Conservation (phyloP, 768 basidiomycete genomes). For the Gloeostereum incarnatum region DNA sequence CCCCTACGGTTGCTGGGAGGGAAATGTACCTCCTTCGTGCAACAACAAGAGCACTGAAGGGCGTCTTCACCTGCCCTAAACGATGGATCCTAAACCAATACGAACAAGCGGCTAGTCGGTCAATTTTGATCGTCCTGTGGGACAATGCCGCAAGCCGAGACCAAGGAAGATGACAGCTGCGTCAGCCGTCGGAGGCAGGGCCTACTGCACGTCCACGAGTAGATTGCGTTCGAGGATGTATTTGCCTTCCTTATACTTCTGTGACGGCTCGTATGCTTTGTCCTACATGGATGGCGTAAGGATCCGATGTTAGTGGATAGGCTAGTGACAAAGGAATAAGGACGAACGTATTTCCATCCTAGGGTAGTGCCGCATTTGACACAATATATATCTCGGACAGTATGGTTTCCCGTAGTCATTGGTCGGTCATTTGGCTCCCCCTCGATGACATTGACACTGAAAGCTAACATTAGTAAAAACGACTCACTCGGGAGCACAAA, state of each 20-base stretch:
- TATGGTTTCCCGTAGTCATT: slow-evolving; percentile 97
- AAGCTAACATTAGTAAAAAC: slow-evolving; percentile 10
- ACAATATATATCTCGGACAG: slow-evolving; percentile 93
- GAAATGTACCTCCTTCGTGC: no score
- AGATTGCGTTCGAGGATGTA: slow-evolving; percentile 94
- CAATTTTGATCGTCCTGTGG: background rate
- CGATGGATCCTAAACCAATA: background rate
- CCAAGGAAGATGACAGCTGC: background rate
- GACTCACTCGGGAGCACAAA: slow-evolving; percentile 7
- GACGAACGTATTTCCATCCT: slow-evolving; percentile 97
- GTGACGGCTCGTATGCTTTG: slow-evolving; percentile 78
- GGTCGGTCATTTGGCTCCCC: slow-evolving; percentile 85
- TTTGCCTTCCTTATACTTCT: slow-evolving; percentile 99
- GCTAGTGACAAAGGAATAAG: no score
- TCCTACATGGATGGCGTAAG: slow-evolving; percentile 47
- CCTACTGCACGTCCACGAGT: slow-evolving; percentile 75
- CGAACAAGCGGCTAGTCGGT: background rate
- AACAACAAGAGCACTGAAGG: no score
- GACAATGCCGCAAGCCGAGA: background rate
- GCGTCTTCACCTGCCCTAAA: no score
- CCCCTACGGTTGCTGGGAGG: no score
- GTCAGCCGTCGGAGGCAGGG: background rate
- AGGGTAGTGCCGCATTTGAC: slow-evolving; percentile 78
- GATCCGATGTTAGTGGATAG: slow-evolving; percentile 5
- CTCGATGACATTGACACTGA: slow-evolving; percentile 84